Base-by-base conservation (phyloP, 1,139 yeast species). In the Candida sp. region DNA sequence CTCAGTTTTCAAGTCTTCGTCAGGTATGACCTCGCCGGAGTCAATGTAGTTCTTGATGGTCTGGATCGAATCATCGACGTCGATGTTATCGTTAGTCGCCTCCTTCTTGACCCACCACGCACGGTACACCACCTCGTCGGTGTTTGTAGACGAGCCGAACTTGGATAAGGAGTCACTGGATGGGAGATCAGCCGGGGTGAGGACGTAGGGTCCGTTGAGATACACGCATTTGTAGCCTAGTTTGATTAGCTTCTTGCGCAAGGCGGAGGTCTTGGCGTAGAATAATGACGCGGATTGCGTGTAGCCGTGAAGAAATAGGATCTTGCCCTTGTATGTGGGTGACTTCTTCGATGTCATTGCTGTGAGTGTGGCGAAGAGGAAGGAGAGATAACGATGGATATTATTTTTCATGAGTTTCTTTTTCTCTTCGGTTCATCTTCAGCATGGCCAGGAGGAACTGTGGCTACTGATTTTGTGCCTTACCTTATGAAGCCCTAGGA, bases 161-260 rank as follows among this genome's bases (percentile, higher is more conserved):
- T 63, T 77, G 43, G 69, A 82, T 80, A 70, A 84, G 71, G 58
- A 63, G 52, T 74, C 79, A n/a, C 66, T 59, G 7, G 75, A 62
- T 2, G 96, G 96, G 53, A 90, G 69, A 58, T 91, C 96, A 2
- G 86, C 81, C 7, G 85, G 81, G 1, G 83, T 78, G 42, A 92
- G 70, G 32, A 73, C 69, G 5, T 83, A 70, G 2, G 98, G 97
- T 1, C 88, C 98, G 60, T 90, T 90, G 49, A 91, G 70, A 66
- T 88, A 93, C 9, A 87, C 83, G 30, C 93, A 80, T 62, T 89
- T 90, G 58, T 86, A 75, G 27, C 67, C 65, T 34, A 74, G 56
- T 47, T 75, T 72, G 47, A 63, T 55, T 32, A 77, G 62, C 55
- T 64, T 67, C 52, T 77, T 77, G 25, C 82, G 62, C 32, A 77